A percentile compares a stretch with the other conserved stretches of the same genome.
These are phyloP conservation scores for Litchi chinensis DNA, from an alignment of 345 rosid species.

Conservation along the genomic window DNA sequence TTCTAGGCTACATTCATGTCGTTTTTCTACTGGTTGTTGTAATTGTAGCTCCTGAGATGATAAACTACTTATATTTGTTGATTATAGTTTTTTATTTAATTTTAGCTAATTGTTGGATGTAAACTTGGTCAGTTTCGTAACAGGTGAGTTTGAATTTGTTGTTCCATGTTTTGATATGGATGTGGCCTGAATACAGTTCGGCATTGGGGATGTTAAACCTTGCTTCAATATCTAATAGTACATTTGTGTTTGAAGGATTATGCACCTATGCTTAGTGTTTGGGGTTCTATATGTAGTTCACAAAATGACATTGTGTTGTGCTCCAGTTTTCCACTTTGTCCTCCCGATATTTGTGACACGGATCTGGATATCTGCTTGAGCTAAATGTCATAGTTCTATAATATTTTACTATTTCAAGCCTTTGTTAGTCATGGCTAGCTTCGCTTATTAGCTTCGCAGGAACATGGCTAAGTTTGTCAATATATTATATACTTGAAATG, in stretches of 20 bases:
- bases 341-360: background rate
- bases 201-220: background rate
- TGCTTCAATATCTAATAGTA: background rate
- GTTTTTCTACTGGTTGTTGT: background rate
- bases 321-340: background rate
- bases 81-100: background rate
- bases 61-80: background rate
- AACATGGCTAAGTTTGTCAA: background rate
- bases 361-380: background rate
- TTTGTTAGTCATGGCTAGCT: background rate
- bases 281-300: background rate
- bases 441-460: background rate
- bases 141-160: background rate
- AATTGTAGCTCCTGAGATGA: background rate
- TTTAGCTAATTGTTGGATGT: background rate
- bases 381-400: background rate
- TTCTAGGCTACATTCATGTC: background rate
- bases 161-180: background rate
- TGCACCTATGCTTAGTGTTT: background rate
- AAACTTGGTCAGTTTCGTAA: background rate
- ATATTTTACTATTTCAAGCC: background rate
- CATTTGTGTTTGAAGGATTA: constrained; percentile 6
- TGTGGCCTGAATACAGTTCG: background rate
- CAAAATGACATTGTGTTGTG: too few species aligned
- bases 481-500: too few species aligned